Conservation (phyloP, 495 filamentous ascomycete genomes). For the Talaromyces adpressus region DNA sequence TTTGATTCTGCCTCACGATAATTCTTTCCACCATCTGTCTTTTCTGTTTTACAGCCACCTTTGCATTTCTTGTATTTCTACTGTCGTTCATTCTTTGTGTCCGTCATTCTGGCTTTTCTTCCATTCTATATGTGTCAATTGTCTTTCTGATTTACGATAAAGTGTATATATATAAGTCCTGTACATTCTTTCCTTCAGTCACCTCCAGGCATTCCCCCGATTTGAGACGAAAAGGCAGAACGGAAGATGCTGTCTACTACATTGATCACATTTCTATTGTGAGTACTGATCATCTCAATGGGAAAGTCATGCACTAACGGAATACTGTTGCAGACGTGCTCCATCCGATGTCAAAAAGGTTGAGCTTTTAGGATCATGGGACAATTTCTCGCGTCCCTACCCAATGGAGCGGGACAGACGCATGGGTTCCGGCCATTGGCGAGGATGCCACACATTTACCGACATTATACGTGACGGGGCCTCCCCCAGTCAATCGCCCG, state of each 20-base stretch:
- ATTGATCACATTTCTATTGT: slow-evolving; percentile 69
- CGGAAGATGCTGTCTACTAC: slow-evolving; percentile 59
- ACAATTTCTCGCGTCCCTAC: slow-evolving; percentile 76
- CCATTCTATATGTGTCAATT: background rate
- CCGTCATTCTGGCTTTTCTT: slow-evolving; percentile 3
- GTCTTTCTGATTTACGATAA: background rate
- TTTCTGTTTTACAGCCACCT: slow-evolving; percentile 10
- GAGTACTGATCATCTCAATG: slow-evolving; percentile 27
- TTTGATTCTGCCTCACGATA: slow-evolving; percentile 3
- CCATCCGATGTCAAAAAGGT: slow-evolving; percentile 61
- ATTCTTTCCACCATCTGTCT: background rate
- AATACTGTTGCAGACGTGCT: slow-evolving; percentile 45
- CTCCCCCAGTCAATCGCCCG: slow-evolving; percentile 36
- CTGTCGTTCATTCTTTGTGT: slow-evolving; percentile 5
- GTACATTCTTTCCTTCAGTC: slow-evolving; percentile 8
- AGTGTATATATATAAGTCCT: background rate
- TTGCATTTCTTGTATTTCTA: slow-evolving; percentile 10
- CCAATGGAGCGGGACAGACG: slow-evolving; percentile 69
- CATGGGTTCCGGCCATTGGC: slow-evolving; percentile 66
- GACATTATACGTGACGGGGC: slow-evolving; percentile 80
- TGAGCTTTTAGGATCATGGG: slow-evolving; percentile 84
- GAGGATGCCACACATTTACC: slow-evolving; percentile 75
- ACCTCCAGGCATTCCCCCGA: background rate
- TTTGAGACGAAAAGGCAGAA: background rate
- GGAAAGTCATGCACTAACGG: background rate